phyloP scores from a whole-genome alignment of 2,329 filamentous ascomycete species.

The Arthroderma sp. region DNA sequence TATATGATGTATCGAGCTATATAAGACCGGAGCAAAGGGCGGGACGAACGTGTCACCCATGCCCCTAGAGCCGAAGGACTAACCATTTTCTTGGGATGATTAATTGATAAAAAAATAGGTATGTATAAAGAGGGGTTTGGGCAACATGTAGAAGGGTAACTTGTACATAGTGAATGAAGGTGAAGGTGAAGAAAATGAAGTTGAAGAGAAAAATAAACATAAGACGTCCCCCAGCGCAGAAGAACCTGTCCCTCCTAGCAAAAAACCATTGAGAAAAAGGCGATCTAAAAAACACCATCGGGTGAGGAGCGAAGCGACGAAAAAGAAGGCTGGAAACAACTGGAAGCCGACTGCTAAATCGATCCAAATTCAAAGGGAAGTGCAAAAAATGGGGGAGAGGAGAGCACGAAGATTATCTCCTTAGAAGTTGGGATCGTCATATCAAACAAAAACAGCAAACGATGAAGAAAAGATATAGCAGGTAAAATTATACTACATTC shows the following conservation, averaged over 20 bases:
- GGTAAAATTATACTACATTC: conserved; percentile 4
- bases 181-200: not conserved
- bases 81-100: not conserved
- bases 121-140: not conserved
- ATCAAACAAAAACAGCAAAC: not conserved
- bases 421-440: not conserved
- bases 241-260: not conserved
- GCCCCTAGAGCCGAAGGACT: not conserved
- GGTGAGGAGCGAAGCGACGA: not conserved
- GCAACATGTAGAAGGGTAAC: not conserved
- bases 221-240: not conserved
- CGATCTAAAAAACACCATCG: not conserved
- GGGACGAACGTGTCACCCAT: no score
- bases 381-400: not conserved
- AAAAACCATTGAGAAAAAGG: not conserved
- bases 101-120: not conserved
- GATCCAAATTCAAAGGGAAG: not conserved
- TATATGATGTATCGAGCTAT: not conserved
- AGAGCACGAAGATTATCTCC: not conserved
- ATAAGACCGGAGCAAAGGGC: not conserved
- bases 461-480: not conserved
- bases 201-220: not conserved
- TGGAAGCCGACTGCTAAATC: not conserved
- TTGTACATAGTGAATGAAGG: not conserved
- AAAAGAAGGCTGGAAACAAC: not conserved